phyloP scores from a whole-genome alignment of 2,329 filamentous ascomycete species.

The Aureobasidium musti region DNA sequence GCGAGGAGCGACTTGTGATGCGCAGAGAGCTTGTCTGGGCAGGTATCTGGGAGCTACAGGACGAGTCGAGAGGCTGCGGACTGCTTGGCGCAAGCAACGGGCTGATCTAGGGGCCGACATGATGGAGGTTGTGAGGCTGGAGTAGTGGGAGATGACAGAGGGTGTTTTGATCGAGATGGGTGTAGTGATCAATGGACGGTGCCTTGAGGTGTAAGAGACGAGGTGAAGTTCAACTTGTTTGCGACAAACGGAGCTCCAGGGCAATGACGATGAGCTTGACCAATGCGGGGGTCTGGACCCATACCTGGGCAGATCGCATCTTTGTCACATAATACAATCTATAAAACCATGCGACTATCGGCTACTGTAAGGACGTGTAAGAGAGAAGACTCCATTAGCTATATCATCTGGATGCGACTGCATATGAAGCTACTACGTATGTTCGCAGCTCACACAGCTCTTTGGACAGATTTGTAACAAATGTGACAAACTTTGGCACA shows the following conservation, averaged over 20 bases:
- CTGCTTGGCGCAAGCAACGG: slow-evolving; percentile 34
- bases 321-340: neutral
- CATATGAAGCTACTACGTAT: no score
- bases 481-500: slow-evolving; percentile 12
- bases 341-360: no score
- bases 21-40: slow-evolving; percentile 16
- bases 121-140: neutral
- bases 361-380: no score
- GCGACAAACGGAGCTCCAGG: slow-evolving; percentile 13
- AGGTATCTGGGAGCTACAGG: slow-evolving; percentile 23
- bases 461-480: no score
- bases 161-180: neutral
- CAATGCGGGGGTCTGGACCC: slow-evolving; percentile 10
- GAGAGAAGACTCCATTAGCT: no score
- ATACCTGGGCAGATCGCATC: neutral
- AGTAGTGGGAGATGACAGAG: neutral
- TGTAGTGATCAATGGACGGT: slow-evolving; percentile 1
- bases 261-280: slow-evolving; percentile 12
- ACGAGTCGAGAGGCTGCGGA: slow-evolving; percentile 32
- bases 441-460: no score
- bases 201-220: neutral
- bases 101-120: slow-evolving; percentile 36
- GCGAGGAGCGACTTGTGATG: slow-evolving; percentile 27
- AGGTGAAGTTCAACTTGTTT: slow-evolving; percentile 11
- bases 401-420: neutral